Conservation (phyloP, 441 rosid genomes). For the Erodium chrysanthum region DNA sequence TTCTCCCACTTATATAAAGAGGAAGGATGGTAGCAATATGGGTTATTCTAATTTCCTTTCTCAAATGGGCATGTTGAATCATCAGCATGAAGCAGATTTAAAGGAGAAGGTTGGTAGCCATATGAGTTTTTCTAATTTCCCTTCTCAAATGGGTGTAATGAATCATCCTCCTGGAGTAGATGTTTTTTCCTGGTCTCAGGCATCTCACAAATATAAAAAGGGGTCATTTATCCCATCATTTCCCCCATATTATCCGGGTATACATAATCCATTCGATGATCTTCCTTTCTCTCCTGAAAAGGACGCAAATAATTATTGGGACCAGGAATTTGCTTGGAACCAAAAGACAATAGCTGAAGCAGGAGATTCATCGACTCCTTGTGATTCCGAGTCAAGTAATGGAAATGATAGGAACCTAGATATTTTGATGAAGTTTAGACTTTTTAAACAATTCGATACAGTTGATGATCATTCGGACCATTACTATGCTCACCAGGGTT, state of each 20-base stretch:
- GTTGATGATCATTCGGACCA: slow-evolving; percentile 70
- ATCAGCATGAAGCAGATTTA: neutral
- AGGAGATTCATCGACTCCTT: neutral
- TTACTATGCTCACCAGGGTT: slow-evolving; percentile 31
- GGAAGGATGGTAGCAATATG: slow-evolving; percentile 18
- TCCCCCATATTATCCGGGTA: slow-evolving; percentile 10
- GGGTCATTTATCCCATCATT: neutral
- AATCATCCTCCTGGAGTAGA: neutral
- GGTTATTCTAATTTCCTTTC: slow-evolving; percentile 9
- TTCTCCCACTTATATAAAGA: slow-evolving; percentile 9
- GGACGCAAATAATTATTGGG: neutral
- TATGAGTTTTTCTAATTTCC: slow-evolving; percentile 12
- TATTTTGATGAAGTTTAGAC: slow-evolving; percentile 37
- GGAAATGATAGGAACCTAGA: slow-evolving; percentile 29
- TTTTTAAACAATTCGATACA: slow-evolving; percentile 62
- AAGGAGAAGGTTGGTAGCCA: slow-evolving; percentile 19
- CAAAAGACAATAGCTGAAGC: neutral
- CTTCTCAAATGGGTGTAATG: slow-evolving; percentile 3
- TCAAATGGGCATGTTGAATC: slow-evolving; percentile 7
- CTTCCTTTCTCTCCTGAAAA: slow-evolving; percentile 7
- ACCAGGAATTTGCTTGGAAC: slow-evolving; percentile 11
- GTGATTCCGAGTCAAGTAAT: slow-evolving; percentile 13
- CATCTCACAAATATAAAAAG: neutral
- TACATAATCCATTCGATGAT: slow-evolving; percentile 19
- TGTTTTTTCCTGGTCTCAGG: neutral